A percentile compares a stretch with the other conserved stretches of the same genome.
Conservation (phyloP, 176 grass and related monocot species). For the Aechmea fasciata region DNA sequence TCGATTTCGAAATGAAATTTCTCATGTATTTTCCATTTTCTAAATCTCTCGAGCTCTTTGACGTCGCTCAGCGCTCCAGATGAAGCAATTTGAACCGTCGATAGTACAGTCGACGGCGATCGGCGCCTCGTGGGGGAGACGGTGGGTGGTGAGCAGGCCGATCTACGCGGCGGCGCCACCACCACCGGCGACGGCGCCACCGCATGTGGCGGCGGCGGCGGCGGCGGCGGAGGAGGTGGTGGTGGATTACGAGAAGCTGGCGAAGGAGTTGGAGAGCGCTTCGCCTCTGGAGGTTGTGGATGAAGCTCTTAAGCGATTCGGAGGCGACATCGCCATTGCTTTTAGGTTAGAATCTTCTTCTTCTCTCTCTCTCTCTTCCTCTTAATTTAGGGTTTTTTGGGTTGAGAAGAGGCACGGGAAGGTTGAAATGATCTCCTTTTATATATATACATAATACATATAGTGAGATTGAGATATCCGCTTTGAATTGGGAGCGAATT, state of each 20-base stretch:
- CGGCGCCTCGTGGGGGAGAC: constrained; percentile 21
- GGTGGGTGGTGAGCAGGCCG: constrained; percentile 41
- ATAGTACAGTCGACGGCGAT: constrained; percentile 3
- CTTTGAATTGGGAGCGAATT: too few species aligned
- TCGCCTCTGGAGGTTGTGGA: constrained; percentile 94
- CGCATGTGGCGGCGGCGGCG: constrained; percentile 16
- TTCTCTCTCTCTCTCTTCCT: not conserved
- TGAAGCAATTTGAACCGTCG: constrained; percentile 39
- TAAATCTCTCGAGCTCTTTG: constrained; percentile 5
- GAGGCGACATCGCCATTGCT: constrained; percentile 85
- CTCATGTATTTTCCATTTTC: not conserved
- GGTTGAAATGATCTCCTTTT: too few species aligned
- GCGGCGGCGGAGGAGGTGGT: not conserved
- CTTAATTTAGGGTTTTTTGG: too few species aligned
- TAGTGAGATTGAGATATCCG: too few species aligned
- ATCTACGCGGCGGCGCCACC: constrained; percentile 31
- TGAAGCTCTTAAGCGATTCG: constrained; percentile 74
- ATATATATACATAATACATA: too few species aligned
- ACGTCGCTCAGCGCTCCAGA: constrained; percentile 27
- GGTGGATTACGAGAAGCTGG: constrained; percentile 62
- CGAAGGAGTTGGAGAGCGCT: constrained; percentile 46
- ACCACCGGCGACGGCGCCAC: constrained; percentile 23
- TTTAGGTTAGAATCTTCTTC: constrained; percentile 46
- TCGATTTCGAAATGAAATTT: not conserved
- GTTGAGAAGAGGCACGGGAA: too few species aligned